Evolutionary conservation across 495 filamentous ascomycete genomes (phyloP).

Genomic region (Neurospora sp.): DNA sequence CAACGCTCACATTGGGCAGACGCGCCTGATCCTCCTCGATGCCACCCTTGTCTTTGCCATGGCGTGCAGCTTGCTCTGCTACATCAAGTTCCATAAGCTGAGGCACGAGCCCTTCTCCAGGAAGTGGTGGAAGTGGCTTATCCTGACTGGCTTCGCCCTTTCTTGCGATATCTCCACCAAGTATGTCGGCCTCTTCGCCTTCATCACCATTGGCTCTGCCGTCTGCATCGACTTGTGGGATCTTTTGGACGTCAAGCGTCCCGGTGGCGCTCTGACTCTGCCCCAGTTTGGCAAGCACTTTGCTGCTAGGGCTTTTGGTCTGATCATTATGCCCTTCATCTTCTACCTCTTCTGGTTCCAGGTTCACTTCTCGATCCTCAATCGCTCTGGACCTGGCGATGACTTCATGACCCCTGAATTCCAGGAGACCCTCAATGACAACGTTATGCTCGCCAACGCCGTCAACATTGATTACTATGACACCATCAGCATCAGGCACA

Average conservation of each 20-base stretch:
- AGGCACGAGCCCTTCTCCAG: constrained; percentile 79
- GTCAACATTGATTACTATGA: constrained; percentile 86
- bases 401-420: constrained; percentile 99
- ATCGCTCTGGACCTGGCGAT: constrained; percentile 83
- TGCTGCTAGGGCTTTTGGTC: constrained; percentile 65
- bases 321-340: constrained; percentile 87
- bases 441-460: constrained; percentile 78
- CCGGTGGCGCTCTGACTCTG: constrained; percentile 64
- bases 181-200: constrained; percentile 90
- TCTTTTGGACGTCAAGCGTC: constrained; percentile 77
- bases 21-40: constrained; percentile 88
- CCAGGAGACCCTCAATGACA: constrained; percentile 92
- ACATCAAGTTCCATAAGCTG: constrained; percentile 96
- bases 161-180: constrained; percentile 98
- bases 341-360: constrained; percentile 99
- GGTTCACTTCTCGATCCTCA: constrained; percentile 89
- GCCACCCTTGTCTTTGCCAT: constrained; percentile 90
- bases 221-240: constrained; percentile 94
- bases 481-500: constrained; percentile 78
- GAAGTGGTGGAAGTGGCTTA: constrained; percentile 99
- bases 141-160: constrained; percentile 84
- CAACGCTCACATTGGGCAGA: constrained; percentile 97
- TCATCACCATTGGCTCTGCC: constrained; percentile 91
- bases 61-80: constrained; percentile 85
- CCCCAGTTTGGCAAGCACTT: constrained; percentile 83